These are phyloP conservation scores for Polyplosphaeria fusca DNA, from an alignment of 495 filamentous ascomycete species.

Conservation along the genomic window DNA sequence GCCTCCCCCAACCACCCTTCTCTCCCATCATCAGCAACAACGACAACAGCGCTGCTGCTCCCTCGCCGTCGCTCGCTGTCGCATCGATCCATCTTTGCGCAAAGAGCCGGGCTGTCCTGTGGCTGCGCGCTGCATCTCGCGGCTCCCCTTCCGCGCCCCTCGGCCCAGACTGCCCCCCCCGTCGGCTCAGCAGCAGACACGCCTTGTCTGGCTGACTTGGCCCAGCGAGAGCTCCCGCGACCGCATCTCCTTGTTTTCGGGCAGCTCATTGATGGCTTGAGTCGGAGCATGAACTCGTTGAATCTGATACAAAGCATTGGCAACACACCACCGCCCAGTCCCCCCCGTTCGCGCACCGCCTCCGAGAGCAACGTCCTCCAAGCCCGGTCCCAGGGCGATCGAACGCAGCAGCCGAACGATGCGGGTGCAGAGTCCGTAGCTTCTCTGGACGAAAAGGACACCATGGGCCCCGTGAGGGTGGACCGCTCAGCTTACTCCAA, in stretches of 20 bases:
- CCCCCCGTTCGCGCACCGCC: slow-evolving; percentile 31
- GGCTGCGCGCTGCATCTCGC: too few species aligned
- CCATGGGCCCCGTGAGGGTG: slow-evolving; percentile 18
- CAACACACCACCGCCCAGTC: slow-evolving; percentile 47
- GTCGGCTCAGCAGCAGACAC: slow-evolving; percentile 9
- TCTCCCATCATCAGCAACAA: too few species aligned
- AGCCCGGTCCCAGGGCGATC: slow-evolving; percentile 7
- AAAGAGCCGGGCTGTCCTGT: too few species aligned
- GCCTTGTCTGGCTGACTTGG: not conserved
- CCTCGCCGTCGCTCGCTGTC: too few species aligned
- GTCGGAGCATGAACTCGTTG: slow-evolving; percentile 90
- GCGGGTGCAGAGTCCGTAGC: slow-evolving; percentile 19
- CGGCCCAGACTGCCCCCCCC: not conserved
- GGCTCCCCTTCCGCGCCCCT: not conserved
- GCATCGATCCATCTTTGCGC: too few species aligned
- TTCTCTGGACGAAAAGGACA: slow-evolving; percentile 20
- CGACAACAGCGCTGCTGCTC: too few species aligned
- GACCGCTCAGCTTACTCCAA: slow-evolving; percentile 14
- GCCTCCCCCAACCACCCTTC: not conserved
- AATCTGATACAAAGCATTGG: slow-evolving; percentile 86
- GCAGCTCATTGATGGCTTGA: slow-evolving; percentile 49
- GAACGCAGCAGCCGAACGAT: slow-evolving; percentile 15
- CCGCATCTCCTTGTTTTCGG: not conserved
- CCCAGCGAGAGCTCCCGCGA: not conserved
- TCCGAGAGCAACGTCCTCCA: slow-evolving; percentile 31